Conservation (phyloP, 2,329 filamentous ascomycete genomes). For the Stagonosporopsis chrysanthemi region DNA sequence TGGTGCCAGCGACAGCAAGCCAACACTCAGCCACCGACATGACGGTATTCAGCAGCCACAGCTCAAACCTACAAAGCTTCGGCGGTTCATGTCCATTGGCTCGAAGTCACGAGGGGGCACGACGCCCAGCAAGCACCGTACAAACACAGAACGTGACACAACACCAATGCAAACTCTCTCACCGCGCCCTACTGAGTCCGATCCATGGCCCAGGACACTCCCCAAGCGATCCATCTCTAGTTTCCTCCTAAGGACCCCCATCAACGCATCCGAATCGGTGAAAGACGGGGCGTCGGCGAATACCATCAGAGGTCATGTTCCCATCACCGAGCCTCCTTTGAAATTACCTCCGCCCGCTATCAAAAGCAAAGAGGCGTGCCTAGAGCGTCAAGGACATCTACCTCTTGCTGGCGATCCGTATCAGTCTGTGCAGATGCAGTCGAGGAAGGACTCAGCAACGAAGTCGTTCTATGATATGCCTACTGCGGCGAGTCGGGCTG, state of each 20-base stretch:
- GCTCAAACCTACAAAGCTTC: constrained; percentile 4
- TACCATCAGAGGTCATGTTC: neutral
- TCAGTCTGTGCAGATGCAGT: neutral
- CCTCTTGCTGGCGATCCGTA: neutral
- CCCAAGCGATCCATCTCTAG: constrained; percentile 6
- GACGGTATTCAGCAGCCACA: neutral
- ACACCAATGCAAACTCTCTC: constrained; percentile 1
- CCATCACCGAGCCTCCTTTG: neutral
- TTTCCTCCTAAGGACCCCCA: neutral
- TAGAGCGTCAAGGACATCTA: neutral
- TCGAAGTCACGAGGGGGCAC: neutral
- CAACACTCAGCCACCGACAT: neutral
- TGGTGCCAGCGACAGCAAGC: neutral
- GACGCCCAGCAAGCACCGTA: neutral
- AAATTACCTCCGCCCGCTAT: neutral
- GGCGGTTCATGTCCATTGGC: constrained; percentile 16
- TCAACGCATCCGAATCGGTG: neutral
- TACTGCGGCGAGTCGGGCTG: constrained; percentile 2
- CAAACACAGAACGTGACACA: neutral
- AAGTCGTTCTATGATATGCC: constrained; percentile 1
- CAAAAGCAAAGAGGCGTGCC: neutral
- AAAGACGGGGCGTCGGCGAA: neutral
- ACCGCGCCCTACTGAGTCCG: neutral
- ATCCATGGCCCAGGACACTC: neutral
- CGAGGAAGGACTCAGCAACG: constrained; percentile 8